Conservation (phyloP, 2,329 filamentous ascomycete genomes). For the Pseudogymnoascus sp. region DNA sequence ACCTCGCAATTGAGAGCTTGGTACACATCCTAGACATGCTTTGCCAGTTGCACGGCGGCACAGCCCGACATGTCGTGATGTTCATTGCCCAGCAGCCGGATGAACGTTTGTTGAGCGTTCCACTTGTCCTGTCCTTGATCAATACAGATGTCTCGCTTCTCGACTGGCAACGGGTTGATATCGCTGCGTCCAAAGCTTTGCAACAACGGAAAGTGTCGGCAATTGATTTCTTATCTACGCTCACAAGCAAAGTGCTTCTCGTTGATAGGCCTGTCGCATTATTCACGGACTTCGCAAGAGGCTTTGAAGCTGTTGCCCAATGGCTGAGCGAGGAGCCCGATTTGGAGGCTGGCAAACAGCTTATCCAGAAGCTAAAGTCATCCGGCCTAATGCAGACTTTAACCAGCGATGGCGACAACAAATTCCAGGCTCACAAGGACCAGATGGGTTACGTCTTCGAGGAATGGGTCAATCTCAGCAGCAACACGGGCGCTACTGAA, state of each 20-base stretch:
- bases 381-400: constrained; percentile 47
- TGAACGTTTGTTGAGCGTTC: constrained; percentile 48
- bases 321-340: constrained; percentile 72
- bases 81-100: constrained; percentile 52
- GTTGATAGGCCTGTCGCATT: constrained; percentile 71
- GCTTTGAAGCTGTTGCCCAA: constrained; percentile 70
- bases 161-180: constrained; percentile 60
- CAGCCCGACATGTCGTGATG: constrained; percentile 46
- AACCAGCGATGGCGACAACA: constrained; percentile 47
- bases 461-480: constrained; percentile 82
- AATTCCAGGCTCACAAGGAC: constrained; percentile 57
- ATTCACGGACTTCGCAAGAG: constrained; percentile 78
- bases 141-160: constrained; percentile 47
- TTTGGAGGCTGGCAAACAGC: constrained; percentile 57
- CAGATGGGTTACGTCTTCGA: constrained; percentile 94
- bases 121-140: constrained; percentile 50
- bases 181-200: constrained; percentile 66
- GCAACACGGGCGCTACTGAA: constrained; percentile 68
- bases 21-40: constrained; percentile 56
- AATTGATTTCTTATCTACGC: constrained; percentile 69
- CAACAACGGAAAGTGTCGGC: constrained; percentile 63
- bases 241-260: constrained; percentile 72
- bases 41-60: constrained; percentile 48
- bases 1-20: constrained; percentile 52
- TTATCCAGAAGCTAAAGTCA: constrained; percentile 59